A percentile compares a stretch with the other conserved stretches of the same genome.
Conservation (phyloP, 2,329 filamentous ascomycete species). For the Ramularia collo-cygni region DNA sequence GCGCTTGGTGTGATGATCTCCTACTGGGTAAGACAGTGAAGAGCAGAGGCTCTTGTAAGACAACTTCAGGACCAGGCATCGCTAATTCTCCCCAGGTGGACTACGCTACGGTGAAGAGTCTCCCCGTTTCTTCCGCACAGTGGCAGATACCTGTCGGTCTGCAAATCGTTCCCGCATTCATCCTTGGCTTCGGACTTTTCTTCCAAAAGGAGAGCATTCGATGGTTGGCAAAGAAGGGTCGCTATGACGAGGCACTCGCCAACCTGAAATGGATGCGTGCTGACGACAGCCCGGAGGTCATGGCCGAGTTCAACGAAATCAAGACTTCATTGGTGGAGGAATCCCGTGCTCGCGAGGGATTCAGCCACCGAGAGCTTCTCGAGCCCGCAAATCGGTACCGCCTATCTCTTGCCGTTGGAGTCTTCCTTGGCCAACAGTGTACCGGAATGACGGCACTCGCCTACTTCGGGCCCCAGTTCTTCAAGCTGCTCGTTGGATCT, state of each 20-base stretch:
- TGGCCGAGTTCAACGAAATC: conserved; percentile 47
- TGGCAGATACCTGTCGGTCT: conserved; percentile 53
- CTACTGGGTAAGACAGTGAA: too few species aligned
- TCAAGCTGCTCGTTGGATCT: conserved; percentile 44
- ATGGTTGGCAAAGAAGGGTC: conserved; percentile 44
- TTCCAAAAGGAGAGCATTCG: conserved; percentile 45
- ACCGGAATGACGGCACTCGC: conserved; percentile 47
- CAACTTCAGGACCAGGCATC: too few species aligned
- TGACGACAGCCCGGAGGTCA: conserved; percentile 28
- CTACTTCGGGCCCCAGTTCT: conserved; percentile 51
- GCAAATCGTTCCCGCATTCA: conserved; percentile 43
- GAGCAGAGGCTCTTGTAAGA: too few species aligned
- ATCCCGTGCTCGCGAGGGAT: conserved; percentile 32
- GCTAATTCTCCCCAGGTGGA: too few species aligned
- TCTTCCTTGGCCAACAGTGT: conserved; percentile 49
- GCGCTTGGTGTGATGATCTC: conserved; percentile 44
- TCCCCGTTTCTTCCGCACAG: conserved; percentile 35
- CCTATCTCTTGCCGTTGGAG: conserved; percentile 39
- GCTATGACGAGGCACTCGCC: conserved; percentile 41
- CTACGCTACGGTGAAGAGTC: conserved; percentile 38
- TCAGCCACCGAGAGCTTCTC: conserved; percentile 37
- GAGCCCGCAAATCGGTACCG: conserved; percentile 40
- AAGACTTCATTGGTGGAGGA: conserved; percentile 43
- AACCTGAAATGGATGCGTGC: conserved; percentile 49
- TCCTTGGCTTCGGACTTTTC: conserved; percentile 46